Evolutionary conservation across 768 basidiomycete species (phyloP).

Genomic region (Tricholoma flavovirens): DNA sequence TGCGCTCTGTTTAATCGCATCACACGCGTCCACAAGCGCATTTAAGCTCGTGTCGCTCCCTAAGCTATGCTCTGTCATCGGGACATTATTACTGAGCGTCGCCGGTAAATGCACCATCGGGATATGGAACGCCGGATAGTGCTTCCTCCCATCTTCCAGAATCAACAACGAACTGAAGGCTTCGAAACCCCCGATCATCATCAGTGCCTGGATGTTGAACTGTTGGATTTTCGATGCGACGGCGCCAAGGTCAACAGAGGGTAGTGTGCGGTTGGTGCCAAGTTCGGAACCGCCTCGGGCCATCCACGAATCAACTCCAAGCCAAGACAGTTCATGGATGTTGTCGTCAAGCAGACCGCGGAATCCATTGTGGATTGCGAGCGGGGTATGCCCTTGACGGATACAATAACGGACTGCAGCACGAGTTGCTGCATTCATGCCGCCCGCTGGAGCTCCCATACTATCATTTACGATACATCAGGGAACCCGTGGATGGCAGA

Average conservation of each 20-base stretch:
- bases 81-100: slow-evolving; percentile 97
- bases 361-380: slow-evolving; percentile 95
- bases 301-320: slow-evolving; percentile 95
- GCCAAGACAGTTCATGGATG: slow-evolving; percentile 84
- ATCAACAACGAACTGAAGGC: slow-evolving; percentile 77
- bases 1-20: slow-evolving; percentile 98
- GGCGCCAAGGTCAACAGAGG: slow-evolving; percentile 80
- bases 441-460: slow-evolving; percentile 95
- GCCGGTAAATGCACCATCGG: slow-evolving; percentile 96
- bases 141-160: slow-evolving; percentile 72
- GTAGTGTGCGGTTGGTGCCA: slow-evolving; percentile 89
- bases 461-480: slow-evolving; percentile 33
- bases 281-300: slow-evolving; percentile 95
- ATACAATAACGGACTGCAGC: slow-evolving; percentile 92
- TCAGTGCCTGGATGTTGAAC: slow-evolving; percentile 67
- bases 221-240: slow-evolving; percentile 91
- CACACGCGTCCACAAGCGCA: slow-evolving; percentile 94
- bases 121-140: slow-evolving; percentile 90
- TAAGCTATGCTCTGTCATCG: slow-evolving; percentile 91
- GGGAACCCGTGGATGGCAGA: background rate
- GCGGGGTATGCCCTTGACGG: slow-evolving; percentile 86
- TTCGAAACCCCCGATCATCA: slow-evolving; percentile 96
- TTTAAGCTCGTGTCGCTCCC: slow-evolving; percentile 98
- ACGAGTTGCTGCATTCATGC: slow-evolving; percentile 97
- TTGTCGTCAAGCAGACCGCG: slow-evolving; percentile 89